Percentiles rank a stretch among this genome's conserved stretches.
These are phyloP conservation scores for Exophiala sp. DNA, from an alignment of 2,329 filamentous ascomycete genomes.

Conservation along the genomic window DNA sequence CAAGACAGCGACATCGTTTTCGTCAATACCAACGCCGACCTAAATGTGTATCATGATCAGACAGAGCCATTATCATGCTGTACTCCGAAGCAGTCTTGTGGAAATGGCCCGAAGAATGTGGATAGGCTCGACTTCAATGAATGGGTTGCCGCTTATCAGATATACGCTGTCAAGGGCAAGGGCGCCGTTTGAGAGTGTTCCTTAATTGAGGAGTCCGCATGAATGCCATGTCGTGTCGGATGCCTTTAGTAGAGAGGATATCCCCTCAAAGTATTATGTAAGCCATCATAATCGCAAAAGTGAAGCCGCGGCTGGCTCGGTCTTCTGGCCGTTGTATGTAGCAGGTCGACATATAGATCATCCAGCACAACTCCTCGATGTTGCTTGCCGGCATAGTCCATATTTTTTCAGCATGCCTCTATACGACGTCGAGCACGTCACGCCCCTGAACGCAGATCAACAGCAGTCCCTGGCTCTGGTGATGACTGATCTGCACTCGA, in stretches of 20 bases:
- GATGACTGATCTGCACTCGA: conserved; percentile 12
- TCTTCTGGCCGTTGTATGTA: no score
- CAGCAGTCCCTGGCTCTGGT: conserved; percentile 11
- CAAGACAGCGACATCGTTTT: conserved; percentile 40
- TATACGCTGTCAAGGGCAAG: conserved; percentile 47
- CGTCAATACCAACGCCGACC: conserved; percentile 45
- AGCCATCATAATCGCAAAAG: neutral
- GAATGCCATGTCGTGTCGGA: neutral
- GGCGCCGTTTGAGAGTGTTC: no score
- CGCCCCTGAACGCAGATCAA: conserved; percentile 7
- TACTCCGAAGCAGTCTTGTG: neutral
- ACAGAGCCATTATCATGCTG: conserved; percentile 13
- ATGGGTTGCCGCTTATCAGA: conserved; percentile 51
- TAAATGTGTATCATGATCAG: conserved; percentile 28
- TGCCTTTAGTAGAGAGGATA: neutral
- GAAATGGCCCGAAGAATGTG: neutral
- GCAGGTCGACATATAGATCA: neutral
- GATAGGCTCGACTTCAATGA: conserved; percentile 46
- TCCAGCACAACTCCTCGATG: no score
- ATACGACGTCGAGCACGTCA: conserved; percentile 21
- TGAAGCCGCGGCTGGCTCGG: no score
- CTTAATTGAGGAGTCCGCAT: neutral
- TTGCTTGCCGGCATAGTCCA: neutral
- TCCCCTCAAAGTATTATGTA: neutral
- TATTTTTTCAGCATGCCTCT: conserved; percentile 9